Percentiles rank a stretch among this genome's conserved stretches.
phyloP scores from a whole-genome alignment of 2,329 filamentous ascomycete species.

The Zymoseptoria pseudotritici region DNA sequence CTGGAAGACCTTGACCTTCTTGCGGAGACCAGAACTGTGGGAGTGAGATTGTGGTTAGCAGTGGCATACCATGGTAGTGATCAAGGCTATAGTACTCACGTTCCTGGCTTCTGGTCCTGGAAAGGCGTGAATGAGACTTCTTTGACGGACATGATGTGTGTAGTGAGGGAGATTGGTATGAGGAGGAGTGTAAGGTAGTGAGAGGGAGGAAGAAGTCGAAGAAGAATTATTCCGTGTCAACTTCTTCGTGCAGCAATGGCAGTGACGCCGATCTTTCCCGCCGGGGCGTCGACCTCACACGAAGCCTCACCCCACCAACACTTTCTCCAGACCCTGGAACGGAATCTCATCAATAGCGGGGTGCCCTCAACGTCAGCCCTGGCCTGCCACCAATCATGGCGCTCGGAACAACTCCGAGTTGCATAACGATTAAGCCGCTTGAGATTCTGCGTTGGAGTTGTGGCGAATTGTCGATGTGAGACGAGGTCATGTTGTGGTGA shows the following conservation, averaged over 20 bases:
- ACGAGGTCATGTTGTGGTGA: background rate
- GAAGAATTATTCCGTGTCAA: background rate
- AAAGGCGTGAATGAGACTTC: constrained; percentile 79
- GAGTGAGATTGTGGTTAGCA: background rate
- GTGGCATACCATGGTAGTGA: background rate
- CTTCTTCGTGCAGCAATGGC: background rate
- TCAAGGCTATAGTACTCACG: constrained; percentile 56
- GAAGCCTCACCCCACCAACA: background rate
- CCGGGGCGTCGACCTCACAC: background rate
- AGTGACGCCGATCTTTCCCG: background rate
- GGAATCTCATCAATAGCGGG: background rate
- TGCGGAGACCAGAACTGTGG: constrained; percentile 85
- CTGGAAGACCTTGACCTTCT: constrained; percentile 98
- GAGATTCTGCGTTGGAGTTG: background rate
- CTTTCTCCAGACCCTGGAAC: no score
- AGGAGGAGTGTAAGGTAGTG: background rate
- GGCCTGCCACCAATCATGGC: background rate
- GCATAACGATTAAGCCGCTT: background rate
- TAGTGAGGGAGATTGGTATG: constrained; percentile 5
- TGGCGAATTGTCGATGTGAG: background rate
- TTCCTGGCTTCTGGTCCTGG: constrained; percentile 96
- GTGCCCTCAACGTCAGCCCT: background rate
- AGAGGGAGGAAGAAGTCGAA: background rate
- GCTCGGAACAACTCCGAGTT: background rate
- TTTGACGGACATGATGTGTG: constrained; percentile 58